These are phyloP conservation scores for Starmerella apis DNA, from an alignment of 805 yeast species.

Conservation along the genomic window DNA sequence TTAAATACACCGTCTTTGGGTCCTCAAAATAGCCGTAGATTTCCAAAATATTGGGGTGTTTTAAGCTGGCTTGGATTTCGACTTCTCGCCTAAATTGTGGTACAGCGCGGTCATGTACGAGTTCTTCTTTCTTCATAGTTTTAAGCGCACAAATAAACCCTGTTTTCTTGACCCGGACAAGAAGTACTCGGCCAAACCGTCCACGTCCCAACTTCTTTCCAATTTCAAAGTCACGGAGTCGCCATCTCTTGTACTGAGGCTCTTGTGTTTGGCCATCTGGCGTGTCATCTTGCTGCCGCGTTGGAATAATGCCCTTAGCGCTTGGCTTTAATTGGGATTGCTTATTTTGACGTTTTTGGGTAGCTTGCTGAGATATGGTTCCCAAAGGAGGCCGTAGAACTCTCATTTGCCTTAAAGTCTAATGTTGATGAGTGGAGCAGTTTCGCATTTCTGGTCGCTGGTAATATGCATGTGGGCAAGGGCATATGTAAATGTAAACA, in stretches of 20 bases:
- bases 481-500: constrained; percentile 2
- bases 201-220: constrained; percentile 88
- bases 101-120: constrained; percentile 64
- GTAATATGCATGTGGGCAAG: background rate
- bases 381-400: background rate
- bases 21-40: constrained; percentile 82
- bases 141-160: constrained; percentile 84
- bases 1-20: constrained; percentile 62
- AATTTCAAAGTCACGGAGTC: constrained; percentile 64
- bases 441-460: too few relatives aligned
- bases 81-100: constrained; percentile 82
- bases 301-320: background rate
- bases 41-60: constrained; percentile 69
- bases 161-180: constrained; percentile 63
- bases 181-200: constrained; percentile 83
- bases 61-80: constrained; percentile 70
- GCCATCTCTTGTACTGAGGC: constrained; percentile 27
- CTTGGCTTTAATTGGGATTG: background rate
- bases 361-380: background rate
- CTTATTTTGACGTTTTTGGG: background rate
- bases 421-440: background rate
- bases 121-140: constrained; percentile 76
- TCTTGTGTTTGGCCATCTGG: background rate
- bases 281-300: too few relatives aligned
- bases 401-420: background rate